These are phyloP conservation scores for sorghum (Sorghum bicolor) DNA, from an alignment of 176 grass and related monocot genomes.

Conservation along the genomic window Sorghum_bicolor_NCBIv3 NC_012877.2:5380001-5380500, in stretches of 20 bases:
- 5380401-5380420: not conserved
- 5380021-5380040: not conserved
- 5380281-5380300: not conserved
- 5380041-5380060: not conserved
- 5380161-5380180: not conserved
- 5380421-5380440: constrained; percentile 54
- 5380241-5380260: not conserved
- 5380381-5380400: not conserved
- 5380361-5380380: not conserved
- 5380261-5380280: not conserved
- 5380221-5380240: not conserved
- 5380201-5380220: not conserved
- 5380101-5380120: no score
- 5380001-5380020: not conserved
- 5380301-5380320: not conserved
- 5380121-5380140: not conserved
- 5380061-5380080: not conserved
- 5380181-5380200: not conserved
- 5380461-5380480: constrained; percentile 98
- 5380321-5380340: not conserved
- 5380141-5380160: not conserved
- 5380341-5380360: not conserved
- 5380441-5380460: constrained; percentile 42
- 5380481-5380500: constrained; percentile 89
- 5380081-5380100: not conserved